A percentile compares a stretch with the other conserved stretches of the same genome.
Evolutionary conservation across 768 basidiomycete species (phyloP).

Genomic region (Psilocybe tampanensis): DNA sequence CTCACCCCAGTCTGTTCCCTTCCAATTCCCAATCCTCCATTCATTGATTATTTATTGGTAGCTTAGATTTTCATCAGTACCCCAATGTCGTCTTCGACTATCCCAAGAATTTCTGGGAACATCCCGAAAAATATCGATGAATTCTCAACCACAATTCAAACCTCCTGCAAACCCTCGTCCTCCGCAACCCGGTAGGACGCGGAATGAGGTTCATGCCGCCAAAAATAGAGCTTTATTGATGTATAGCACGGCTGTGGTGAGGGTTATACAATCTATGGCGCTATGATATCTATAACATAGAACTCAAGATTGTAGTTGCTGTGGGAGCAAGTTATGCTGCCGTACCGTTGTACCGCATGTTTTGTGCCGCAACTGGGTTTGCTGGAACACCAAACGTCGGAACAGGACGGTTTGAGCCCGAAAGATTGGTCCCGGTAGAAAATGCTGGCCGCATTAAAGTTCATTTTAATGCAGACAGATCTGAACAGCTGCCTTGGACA

Average conservation of each 20-base stretch:
- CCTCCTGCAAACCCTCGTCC: background rate
- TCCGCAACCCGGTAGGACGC: slow-evolving; percentile 20
- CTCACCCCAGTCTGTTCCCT: slow-evolving; percentile 15
- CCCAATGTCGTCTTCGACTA: slow-evolving; percentile 7
- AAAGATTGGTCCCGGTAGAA: slow-evolving; percentile 78
- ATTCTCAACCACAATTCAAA: slow-evolving; percentile 4
- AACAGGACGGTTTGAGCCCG: slow-evolving; percentile 81
- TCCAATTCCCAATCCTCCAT: background rate
- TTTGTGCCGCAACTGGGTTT: slow-evolving; percentile 97
- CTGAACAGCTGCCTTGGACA: slow-evolving; percentile 89
- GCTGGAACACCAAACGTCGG: slow-evolving; percentile 92
- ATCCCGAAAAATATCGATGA: slow-evolving; percentile 11
- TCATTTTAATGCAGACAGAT: slow-evolving; percentile 92
- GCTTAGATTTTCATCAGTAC: slow-evolving; percentile 17
- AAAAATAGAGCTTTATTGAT: slow-evolving; percentile 77
- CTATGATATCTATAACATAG: background rate
- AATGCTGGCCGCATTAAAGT: slow-evolving; percentile 82
- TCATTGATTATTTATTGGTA: slow-evolving; percentile 7
- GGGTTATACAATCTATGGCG: slow-evolving; percentile 22
- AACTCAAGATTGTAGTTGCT: slow-evolving; percentile 68
- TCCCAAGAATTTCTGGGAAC: slow-evolving; percentile 3
- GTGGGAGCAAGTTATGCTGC: slow-evolving; percentile 94
- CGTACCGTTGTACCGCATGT: slow-evolving; percentile 96
- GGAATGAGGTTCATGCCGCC: slow-evolving; percentile 47
- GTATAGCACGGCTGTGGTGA: slow-evolving; percentile 83